phyloP scores from a whole-genome alignment of 2,329 filamentous ascomycete species.

The Ascochyta fabae region DNA sequence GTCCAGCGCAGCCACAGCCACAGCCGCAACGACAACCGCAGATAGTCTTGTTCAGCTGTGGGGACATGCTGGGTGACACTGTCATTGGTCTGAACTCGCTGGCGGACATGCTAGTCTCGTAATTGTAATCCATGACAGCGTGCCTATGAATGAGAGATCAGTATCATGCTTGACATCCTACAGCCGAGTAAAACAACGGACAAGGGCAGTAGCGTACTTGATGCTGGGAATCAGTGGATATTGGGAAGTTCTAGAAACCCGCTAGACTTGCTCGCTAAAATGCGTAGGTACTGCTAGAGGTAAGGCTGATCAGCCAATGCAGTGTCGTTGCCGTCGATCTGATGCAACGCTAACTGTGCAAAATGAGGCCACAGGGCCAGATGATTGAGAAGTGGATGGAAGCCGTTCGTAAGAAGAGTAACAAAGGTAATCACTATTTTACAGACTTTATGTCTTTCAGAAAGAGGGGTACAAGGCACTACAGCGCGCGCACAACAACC shows the following conservation, averaged over 20 bases:
- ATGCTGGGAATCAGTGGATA: neutral
- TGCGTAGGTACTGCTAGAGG: too few relatives aligned
- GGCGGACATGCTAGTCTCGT: conserved; percentile 3
- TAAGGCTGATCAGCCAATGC: neutral
- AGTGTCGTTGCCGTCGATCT: neutral
- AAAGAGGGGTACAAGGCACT: conserved; percentile 3
- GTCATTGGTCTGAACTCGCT: conserved; percentile 10
- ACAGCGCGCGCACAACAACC: neutral
- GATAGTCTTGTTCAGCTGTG: conserved; percentile 31
- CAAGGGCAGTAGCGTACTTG: neutral
- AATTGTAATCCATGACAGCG: conserved; percentile 6
- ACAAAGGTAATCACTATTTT: too few relatives aligned
- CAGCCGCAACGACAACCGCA: conserved; percentile 35
- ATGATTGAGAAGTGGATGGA: neutral
- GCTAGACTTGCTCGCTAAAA: too few relatives aligned
- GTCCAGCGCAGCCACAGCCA: conserved; percentile 23
- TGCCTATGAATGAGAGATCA: neutral
- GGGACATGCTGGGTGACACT: conserved; percentile 21
- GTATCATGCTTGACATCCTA: neutral
- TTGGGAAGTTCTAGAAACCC: too few relatives aligned
- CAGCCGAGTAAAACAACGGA: neutral
- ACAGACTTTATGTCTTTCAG: conserved; percentile 2
- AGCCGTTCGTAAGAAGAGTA: too few relatives aligned
- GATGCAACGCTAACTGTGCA: conserved; percentile 1
- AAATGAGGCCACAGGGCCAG: neutral